These are phyloP conservation scores for Chenopodium quinoa DNA, from an alignment of 148 eudicot species.

Conservation along the genomic window DNA sequence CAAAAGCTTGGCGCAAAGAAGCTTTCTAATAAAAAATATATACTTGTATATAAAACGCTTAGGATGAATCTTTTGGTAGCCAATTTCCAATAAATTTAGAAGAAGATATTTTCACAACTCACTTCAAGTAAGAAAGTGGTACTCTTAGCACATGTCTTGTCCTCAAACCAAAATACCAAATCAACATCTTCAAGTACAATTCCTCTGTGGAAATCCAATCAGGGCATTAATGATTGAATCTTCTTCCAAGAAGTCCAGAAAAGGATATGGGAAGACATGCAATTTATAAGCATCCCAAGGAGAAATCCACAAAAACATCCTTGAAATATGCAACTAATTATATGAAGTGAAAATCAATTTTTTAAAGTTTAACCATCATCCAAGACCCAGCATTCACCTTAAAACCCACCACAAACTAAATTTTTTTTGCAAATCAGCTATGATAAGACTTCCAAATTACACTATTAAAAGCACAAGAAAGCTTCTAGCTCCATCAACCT, in stretches of 20 bases:
- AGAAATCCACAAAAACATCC: background rate
- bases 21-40: too few species aligned
- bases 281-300: background rate
- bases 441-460: background rate
- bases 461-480: background rate
- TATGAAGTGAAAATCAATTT: background rate
- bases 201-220: background rate
- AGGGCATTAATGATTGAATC: background rate
- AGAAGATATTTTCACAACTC: background rate
- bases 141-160: background rate
- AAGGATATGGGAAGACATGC: background rate
- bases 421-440: background rate
- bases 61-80: background rate
- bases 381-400: background rate
- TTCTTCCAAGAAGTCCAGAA: background rate
- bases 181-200: background rate
- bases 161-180: background rate
- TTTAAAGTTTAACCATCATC: background rate
- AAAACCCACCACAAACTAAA: background rate
- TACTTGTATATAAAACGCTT: background rate
- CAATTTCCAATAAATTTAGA: background rate
- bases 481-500: background rate
- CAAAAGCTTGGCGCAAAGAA: too few species aligned
- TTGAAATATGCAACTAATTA: background rate
- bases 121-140: background rate